These are phyloP conservation scores for Juncus effusus DNA, from an alignment of 176 grass and related monocot genomes.

Conservation along the genomic window DNA sequence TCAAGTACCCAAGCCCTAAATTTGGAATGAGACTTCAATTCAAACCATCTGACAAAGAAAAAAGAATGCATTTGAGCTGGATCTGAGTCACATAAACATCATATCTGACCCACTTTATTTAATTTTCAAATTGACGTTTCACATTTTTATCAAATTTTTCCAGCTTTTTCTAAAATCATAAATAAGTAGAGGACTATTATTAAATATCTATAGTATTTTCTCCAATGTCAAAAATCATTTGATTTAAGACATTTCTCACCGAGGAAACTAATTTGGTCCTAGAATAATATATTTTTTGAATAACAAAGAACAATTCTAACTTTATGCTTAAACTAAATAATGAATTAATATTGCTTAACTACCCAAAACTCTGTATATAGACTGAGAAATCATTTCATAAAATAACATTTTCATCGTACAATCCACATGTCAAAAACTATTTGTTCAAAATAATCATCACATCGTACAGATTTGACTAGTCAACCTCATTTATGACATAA, in stretches of 20 bases:
- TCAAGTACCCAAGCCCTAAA: neutral
- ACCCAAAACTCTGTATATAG: no score
- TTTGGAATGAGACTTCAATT: slow-evolving; percentile 11
- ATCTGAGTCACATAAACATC: slow-evolving; percentile 15
- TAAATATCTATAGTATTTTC: no score
- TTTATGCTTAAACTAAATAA: no score
- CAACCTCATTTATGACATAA: slow-evolving; percentile 1
- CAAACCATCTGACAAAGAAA: neutral
- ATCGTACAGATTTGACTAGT: neutral
- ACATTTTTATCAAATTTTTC: slow-evolving; percentile 10
- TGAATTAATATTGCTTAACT: no score
- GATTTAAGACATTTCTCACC: no score
- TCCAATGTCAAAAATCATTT: no score
- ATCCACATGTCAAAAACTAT: neutral
- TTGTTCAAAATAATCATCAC: neutral
- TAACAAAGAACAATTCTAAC: no score
- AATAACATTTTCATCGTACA: neutral
- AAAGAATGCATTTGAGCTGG: slow-evolving; percentile 9
- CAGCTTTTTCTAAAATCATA: no score
- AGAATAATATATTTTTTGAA: no score
- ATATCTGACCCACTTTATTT: slow-evolving; percentile 24
- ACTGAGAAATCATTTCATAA: no score
- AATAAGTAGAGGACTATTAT: no score
- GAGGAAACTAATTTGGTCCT: no score
- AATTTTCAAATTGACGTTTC: slow-evolving; percentile 18